These are phyloP conservation scores for Trichoderma atroviride DNA, from an alignment of 2,329 filamentous ascomycete genomes.

Conservation along the genomic window DNA sequence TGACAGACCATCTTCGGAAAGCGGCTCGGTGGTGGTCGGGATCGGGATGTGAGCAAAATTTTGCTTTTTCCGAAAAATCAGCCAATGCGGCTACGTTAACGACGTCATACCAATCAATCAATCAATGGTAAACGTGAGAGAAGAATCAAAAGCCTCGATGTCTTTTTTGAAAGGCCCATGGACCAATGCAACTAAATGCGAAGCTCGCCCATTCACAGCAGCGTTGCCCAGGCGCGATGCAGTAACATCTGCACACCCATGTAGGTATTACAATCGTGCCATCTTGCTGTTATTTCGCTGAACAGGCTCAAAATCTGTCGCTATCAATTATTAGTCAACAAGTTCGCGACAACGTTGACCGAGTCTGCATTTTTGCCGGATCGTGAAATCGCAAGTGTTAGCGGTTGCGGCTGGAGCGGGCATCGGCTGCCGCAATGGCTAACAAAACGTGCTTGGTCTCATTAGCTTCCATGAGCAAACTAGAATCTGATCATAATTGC, in stretches of 20 bases:
- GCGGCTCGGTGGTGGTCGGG: constrained; percentile 18
- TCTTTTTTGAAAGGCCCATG: not conserved
- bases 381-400: not conserved
- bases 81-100: constrained; percentile 7
- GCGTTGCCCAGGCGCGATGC: not conserved
- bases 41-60: constrained; percentile 9
- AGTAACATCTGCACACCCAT: not conserved
- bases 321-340: not conserved
- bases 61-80: not conserved
- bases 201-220: not conserved
- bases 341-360: not conserved
- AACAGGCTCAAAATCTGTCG: not conserved
- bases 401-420: not conserved
- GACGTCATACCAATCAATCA: constrained; percentile 17
- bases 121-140: not conserved
- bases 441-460: not conserved
- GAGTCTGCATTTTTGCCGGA: not conserved
- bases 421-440: not conserved
- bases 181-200: not conserved
- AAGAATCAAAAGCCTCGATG: not conserved
- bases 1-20: not conserved
- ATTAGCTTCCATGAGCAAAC: not conserved
- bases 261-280: not conserved
- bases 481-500: not conserved
- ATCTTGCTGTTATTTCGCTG: not conserved